Conservation (phyloP, 1,139 yeast genomes). For the Pichia sp. region DNA sequence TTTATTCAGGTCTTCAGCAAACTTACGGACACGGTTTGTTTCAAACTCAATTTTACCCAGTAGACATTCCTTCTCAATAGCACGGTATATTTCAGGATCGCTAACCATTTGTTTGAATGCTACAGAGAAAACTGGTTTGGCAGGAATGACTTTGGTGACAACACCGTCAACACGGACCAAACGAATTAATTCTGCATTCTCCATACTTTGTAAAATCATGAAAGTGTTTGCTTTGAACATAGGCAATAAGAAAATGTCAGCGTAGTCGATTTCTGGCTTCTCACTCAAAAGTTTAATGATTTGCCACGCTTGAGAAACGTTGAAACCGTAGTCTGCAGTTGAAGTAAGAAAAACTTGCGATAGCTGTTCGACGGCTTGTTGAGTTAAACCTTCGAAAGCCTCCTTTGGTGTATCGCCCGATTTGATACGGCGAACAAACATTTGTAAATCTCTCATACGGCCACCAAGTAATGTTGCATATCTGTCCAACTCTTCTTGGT, state of each 20-base stretch:
- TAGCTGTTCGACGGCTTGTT: conserved; percentile 82
- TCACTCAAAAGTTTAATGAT: conserved; percentile 61
- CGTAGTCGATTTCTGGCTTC: conserved; percentile 42
- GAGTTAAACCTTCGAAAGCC: conserved; percentile 75
- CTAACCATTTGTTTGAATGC: conserved; percentile 66
- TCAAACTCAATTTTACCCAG: conserved; percentile 54
- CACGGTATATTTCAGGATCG: conserved; percentile 53
- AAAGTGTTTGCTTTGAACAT: conserved; percentile 59
- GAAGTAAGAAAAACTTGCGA: conserved; percentile 64
- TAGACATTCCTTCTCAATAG: conserved; percentile 62
- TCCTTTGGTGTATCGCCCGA: conserved; percentile 79
- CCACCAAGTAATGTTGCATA: conserved; percentile 84
- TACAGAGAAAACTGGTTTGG: conserved; percentile 78
- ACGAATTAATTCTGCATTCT: conserved; percentile 70
- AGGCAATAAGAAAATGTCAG: conserved; percentile 54
- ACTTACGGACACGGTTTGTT: conserved; percentile 54
- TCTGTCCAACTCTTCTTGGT: conserved; percentile 39
- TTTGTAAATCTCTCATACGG: conserved; percentile 87
- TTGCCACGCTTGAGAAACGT: conserved; percentile 84
- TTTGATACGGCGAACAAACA: conserved; percentile 79
- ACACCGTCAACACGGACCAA: conserved; percentile 73
- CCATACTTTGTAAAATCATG: conserved; percentile 61
- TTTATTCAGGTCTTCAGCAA: conserved; percentile 67
- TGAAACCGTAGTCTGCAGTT: conserved; percentile 44
- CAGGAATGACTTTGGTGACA: conserved; percentile 60